These are phyloP conservation scores for Clathrospora elynae DNA, from an alignment of 2,329 filamentous ascomycete genomes.

Conservation along the genomic window DNA sequence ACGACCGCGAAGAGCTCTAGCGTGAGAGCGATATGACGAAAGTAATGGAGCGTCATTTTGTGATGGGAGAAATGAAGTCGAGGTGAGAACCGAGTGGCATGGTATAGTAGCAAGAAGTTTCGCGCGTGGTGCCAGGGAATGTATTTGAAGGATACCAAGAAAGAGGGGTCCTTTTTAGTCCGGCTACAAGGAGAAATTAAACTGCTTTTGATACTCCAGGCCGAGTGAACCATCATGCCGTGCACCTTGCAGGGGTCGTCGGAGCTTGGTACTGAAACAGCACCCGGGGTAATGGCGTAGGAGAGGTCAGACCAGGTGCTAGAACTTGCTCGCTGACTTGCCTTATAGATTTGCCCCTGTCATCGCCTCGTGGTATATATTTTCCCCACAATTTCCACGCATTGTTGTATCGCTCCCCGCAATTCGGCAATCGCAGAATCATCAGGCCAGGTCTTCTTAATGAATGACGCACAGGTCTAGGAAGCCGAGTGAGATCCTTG, in stretches of 20 bases:
- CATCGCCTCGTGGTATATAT: constrained; percentile 18
- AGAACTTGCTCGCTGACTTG: constrained; percentile 9
- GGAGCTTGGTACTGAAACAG: constrained; percentile 39
- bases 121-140: constrained; percentile 34
- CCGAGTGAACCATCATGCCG: constrained; percentile 41
- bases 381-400: constrained; percentile 38
- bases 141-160: constrained; percentile 43
- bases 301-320: constrained; percentile 27
- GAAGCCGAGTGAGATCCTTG: constrained; percentile 5
- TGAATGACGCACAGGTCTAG: constrained; percentile 6
- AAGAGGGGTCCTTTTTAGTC: constrained; percentile 42
- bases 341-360: constrained; percentile 16
- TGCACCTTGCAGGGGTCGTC: constrained; percentile 42
- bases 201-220: constrained; percentile 38
- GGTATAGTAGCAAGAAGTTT: constrained; percentile 38
- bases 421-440: constrained; percentile 31
- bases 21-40: constrained; percentile 33
- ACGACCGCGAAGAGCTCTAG: constrained; percentile 32
- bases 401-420: constrained; percentile 34
- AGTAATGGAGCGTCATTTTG: constrained; percentile 42
- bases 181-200: constrained; percentile 46
- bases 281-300: constrained; percentile 27
- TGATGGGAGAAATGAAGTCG: constrained; percentile 36
- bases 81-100: constrained; percentile 40
- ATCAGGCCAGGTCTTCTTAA: background rate